These are phyloP conservation scores for Ehretia macrophylla DNA, from an alignment of 257 asterid species.

Conservation along the genomic window DNA sequence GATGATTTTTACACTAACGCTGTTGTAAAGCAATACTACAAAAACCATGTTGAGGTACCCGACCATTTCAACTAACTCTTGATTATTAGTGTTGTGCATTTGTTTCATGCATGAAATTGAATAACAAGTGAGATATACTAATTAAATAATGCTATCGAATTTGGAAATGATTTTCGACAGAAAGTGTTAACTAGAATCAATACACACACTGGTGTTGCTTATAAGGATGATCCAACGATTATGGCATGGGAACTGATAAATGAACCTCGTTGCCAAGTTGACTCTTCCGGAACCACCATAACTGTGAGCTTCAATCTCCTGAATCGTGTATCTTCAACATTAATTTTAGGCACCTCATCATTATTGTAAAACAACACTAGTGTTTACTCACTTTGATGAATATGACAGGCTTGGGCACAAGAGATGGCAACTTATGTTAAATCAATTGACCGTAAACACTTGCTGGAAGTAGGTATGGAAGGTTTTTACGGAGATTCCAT, in stretches of 20 bases:
- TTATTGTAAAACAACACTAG: background rate
- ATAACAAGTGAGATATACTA: no score
- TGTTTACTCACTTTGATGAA: background rate
- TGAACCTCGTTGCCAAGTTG: constrained; percentile 53
- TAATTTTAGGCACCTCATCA: background rate
- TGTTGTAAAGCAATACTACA: constrained; percentile 33
- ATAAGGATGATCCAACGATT: constrained; percentile 42
- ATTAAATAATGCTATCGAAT: background rate
- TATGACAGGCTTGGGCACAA: constrained; percentile 36
- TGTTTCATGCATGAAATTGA: no score
- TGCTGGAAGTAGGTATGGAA: constrained; percentile 50
- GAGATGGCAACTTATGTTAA: constrained; percentile 55
- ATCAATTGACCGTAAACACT: constrained; percentile 38
- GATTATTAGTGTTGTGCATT: no score
- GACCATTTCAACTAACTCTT: background rate
- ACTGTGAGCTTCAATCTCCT: constrained; percentile 14
- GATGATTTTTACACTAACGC: constrained; percentile 46
- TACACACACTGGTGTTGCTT: constrained; percentile 31
- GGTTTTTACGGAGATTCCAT: constrained; percentile 51
- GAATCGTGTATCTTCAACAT: background rate
- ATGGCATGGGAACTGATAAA: constrained; percentile 64
- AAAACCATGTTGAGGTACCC: constrained; percentile 33
- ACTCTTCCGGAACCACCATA: constrained; percentile 40
- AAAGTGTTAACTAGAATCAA: constrained; percentile 38
- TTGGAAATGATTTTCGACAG: constrained; percentile 21